Evolutionary conservation across 768 basidiomycete species (phyloP).

Genomic region (Boletus reticuloceps): DNA sequence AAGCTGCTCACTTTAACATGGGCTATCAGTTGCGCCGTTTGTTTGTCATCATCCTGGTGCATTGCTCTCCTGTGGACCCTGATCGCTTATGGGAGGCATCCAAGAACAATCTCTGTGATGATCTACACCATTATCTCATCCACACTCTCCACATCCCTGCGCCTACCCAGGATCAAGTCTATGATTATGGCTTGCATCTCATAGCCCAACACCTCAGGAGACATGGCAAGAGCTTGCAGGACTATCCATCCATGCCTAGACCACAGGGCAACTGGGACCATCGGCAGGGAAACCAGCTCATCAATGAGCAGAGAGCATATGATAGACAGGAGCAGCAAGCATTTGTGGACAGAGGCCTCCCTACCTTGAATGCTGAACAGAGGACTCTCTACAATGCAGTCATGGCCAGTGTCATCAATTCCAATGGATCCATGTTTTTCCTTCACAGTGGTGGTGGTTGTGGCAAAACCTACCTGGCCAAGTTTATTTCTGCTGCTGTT

Average conservation of each 20-base stretch:
- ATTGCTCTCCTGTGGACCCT: constrained; percentile 31
- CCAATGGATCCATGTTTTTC: constrained; percentile 29
- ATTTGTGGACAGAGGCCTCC: neutral
- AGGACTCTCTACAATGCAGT: neutral
- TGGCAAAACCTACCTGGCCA: neutral
- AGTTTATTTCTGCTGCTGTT: neutral
- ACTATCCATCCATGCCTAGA: neutral
- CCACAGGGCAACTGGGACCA: constrained; percentile 4
- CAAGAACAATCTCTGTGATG: constrained; percentile 7
- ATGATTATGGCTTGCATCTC: neutral
- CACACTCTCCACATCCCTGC: neutral
- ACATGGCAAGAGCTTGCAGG: neutral
- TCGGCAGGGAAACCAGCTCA: constrained; percentile 15
- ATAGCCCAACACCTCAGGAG: neutral
- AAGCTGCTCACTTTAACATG: constrained; percentile 27
- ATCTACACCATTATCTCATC: neutral
- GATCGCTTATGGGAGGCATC: neutral
- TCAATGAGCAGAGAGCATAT: constrained; percentile 9
- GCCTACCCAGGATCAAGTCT: neutral
- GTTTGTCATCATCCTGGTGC: neutral
- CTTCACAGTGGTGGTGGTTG: constrained; percentile 31
- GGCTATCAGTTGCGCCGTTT: neutral
- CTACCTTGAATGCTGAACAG: neutral
- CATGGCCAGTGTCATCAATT: neutral
- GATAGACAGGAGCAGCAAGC: neutral